Conservation (phyloP, 305 asterid species). For the Solanum hybrid region DNA sequence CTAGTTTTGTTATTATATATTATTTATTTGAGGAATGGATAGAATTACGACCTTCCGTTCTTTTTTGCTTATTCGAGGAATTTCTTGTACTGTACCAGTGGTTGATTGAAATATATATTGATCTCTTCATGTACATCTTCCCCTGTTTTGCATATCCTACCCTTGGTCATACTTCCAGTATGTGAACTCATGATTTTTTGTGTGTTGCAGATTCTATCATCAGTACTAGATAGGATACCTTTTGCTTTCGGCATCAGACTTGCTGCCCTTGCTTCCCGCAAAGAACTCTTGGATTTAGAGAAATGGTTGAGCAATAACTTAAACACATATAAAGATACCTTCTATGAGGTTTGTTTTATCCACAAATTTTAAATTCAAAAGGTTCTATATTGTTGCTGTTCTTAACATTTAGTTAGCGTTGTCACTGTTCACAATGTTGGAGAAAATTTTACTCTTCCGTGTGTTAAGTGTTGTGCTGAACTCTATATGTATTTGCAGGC, state of each 20-base stretch:
- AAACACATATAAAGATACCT: constrained; percentile 48
- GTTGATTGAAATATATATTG: not conserved
- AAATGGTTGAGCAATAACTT: constrained; percentile 67
- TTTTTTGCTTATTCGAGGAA: not conserved
- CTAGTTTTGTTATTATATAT: not conserved
- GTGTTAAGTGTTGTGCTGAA: not conserved
- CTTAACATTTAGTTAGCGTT: not conserved
- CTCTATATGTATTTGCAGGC: constrained; percentile 41
- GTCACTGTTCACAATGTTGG: not conserved
- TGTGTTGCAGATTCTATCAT: constrained; percentile 53
- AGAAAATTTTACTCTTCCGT: not conserved
- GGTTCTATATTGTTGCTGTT: not conserved
- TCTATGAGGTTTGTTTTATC: constrained; percentile 53
- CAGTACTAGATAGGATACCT: constrained; percentile 70
- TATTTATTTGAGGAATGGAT: not conserved
- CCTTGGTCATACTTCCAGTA: not conserved
- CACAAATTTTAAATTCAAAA: not conserved
- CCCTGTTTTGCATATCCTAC: not conserved
- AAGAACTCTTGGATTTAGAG: constrained; percentile 77
- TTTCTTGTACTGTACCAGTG: not conserved
- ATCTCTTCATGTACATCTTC: not conserved
- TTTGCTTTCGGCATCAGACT: constrained; percentile 61
- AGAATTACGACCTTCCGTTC: not conserved
- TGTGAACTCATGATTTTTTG: not conserved
- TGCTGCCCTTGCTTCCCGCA: constrained; percentile 80